Conservation (phyloP, 2,329 filamentous ascomycete genomes). For the Pseudopyrenochaeta lycopersici region DNA sequence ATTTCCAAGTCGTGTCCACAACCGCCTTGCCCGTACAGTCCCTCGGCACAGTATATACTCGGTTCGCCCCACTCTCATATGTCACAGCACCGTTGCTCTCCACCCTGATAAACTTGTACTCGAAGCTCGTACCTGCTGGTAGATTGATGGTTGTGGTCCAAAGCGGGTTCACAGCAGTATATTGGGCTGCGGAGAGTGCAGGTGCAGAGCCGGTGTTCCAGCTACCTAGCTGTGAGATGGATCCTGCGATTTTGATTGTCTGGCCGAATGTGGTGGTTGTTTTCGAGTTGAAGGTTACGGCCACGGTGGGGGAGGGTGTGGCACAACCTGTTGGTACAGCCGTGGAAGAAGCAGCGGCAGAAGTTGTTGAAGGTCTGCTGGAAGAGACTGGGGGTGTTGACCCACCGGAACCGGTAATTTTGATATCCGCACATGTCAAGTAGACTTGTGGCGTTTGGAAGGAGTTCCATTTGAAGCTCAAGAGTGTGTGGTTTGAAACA, state of each 20-base stretch:
- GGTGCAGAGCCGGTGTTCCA: slow-evolving; percentile 54
- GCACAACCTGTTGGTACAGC: slow-evolving; percentile 28
- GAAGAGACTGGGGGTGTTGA: slow-evolving; percentile 20
- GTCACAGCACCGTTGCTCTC: slow-evolving; percentile 57
- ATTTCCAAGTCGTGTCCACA: slow-evolving; percentile 37
- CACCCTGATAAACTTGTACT: slow-evolving; percentile 58
- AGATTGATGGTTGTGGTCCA: slow-evolving; percentile 57
- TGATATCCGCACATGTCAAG: slow-evolving; percentile 44
- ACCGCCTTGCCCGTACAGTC: slow-evolving; percentile 26
- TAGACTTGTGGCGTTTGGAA: slow-evolving; percentile 47
- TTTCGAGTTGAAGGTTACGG: slow-evolving; percentile 58
- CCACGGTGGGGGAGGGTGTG: slow-evolving; percentile 35
- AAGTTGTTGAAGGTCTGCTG: slow-evolving; percentile 17
- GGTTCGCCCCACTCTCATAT: slow-evolving; percentile 55
- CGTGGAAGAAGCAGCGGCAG: slow-evolving; percentile 13
- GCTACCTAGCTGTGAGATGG: slow-evolving; percentile 53
- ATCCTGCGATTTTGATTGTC: slow-evolving; percentile 58
- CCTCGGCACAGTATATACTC: slow-evolving; percentile 49
- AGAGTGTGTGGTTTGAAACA: slow-evolving; percentile 39
- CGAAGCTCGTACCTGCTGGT: slow-evolving; percentile 53
- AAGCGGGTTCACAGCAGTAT: slow-evolving; percentile 54
- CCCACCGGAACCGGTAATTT: slow-evolving; percentile 29
- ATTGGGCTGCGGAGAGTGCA: slow-evolving; percentile 53
- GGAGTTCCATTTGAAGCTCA: slow-evolving; percentile 45
- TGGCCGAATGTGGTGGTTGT: slow-evolving; percentile 59